These are phyloP conservation scores for Alternaria conjuncta DNA, from an alignment of 2,329 filamentous ascomycete genomes.

Conservation along the genomic window DNA sequence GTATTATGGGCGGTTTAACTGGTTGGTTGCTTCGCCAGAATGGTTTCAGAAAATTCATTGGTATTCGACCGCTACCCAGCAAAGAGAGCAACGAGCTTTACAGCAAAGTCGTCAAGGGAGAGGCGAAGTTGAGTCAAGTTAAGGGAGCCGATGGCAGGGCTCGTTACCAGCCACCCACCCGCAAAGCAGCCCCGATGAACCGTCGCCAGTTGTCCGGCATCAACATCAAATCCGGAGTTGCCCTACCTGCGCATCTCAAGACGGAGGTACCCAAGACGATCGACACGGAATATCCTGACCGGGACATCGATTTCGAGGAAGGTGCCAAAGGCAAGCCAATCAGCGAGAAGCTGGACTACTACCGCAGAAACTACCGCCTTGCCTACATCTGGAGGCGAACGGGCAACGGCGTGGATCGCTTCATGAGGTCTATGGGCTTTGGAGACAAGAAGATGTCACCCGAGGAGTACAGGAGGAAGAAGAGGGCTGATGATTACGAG, in stretches of 20 bases:
- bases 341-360: conserved; percentile 32
- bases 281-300: conserved; percentile 22
- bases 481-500: conserved; percentile 36
- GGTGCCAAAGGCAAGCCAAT: conserved; percentile 26
- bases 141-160: conserved; percentile 33
- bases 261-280: conserved; percentile 16
- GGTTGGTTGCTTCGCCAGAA: conserved; percentile 47
- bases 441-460: conserved; percentile 22
- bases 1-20: conserved; percentile 50
- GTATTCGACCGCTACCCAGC: conserved; percentile 40
- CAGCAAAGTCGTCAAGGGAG: conserved; percentile 32
- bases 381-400: conserved; percentile 27
- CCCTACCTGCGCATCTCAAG: conserved; percentile 34
- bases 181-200: conserved; percentile 8
- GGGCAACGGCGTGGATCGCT: conserved; percentile 12
- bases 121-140: conserved; percentile 33
- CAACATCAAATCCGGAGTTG: conserved; percentile 33
- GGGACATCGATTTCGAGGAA: conserved; percentile 30
- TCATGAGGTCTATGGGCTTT: conserved; percentile 23
- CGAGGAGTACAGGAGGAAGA: conserved; percentile 36
- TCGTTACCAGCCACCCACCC: conserved; percentile 36
- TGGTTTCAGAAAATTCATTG: conserved; percentile 46
- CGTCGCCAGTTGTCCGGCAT: conserved; percentile 27
- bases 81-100: conserved; percentile 34
- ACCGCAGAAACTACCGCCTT: conserved; percentile 34